phyloP scores from a whole-genome alignment of 257 asterid species.

The Anisodus acutangulus region DNA sequence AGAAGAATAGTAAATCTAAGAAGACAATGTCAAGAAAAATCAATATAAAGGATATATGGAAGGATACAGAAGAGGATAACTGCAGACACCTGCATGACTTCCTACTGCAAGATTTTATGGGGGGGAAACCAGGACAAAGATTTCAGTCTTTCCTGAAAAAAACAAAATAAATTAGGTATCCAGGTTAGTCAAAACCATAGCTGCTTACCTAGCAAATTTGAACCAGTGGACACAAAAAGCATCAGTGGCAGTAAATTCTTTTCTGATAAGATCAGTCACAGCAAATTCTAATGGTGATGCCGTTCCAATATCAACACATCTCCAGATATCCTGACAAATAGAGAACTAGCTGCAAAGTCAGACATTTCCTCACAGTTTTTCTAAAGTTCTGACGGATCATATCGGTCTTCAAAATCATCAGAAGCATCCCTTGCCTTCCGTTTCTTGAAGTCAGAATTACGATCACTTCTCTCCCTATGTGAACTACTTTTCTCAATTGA shows the following conservation, averaged over 20 bases:
- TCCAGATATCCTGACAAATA: constrained; percentile 23
- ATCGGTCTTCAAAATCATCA: constrained; percentile 69
- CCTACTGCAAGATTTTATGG: constrained; percentile 56
- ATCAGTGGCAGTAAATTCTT: constrained; percentile 25
- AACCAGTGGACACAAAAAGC: constrained; percentile 26
- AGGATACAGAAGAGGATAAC: constrained; percentile 77
- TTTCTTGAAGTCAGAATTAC: constrained; percentile 42
- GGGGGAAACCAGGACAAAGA: constrained; percentile 28
- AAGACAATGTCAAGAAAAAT: constrained; percentile 23
- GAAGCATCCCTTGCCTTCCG: constrained; percentile 44
- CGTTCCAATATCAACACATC: constrained; percentile 1
- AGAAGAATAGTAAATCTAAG: background rate
- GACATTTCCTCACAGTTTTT: constrained; percentile 38
- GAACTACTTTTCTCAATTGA: constrained; percentile 47
- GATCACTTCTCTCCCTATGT: constrained; percentile 52
- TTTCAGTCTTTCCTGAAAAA: constrained; percentile 36
- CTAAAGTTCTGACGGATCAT: constrained; percentile 60
- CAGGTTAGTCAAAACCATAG: constrained; percentile 29
- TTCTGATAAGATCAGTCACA: constrained; percentile 26
- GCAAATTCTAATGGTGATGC: constrained; percentile 20
- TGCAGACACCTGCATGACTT: constrained; percentile 56
- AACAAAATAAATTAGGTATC: constrained; percentile 22
- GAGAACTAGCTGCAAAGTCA: constrained; percentile 30
- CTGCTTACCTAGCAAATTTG: constrained; percentile 49
- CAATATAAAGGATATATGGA: constrained; percentile 69